Base-by-base conservation (phyloP, 352 stramenopile species). In the Elongisporangium undulatum region DNA sequence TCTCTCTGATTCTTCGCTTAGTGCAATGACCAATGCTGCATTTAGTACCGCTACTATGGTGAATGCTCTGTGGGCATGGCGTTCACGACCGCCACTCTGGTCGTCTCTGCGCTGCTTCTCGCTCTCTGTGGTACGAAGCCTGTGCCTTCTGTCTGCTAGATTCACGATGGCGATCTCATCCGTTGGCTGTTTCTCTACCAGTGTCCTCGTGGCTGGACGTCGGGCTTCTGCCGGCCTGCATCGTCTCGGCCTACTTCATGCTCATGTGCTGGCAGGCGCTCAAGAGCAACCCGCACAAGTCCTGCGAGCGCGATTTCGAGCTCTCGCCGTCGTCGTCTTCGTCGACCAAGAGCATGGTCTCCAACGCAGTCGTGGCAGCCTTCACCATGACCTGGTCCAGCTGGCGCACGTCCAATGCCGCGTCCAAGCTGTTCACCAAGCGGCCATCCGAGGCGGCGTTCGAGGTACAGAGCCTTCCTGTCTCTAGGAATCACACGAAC, bases 61-160 rank as follows among this genome's bases (percentile, higher is more conserved):
- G 79, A 79, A n/a, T 98, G 93, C 61, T 38, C 58, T 3, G 57
- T 80, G 0, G 88, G 85, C 0, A 56, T 92, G 15, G 87, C 85
- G 5, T 96, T 96, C 65, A 94, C 82, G 39, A 89, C 90, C 1
- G 72, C 97, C 22, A 98, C 93, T 5, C 68, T 97, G n/a, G 69
- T 96, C 21, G 66, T 88, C 13, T 74, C 63, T 20, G 55, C 88
- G 2, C 5, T 97, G 16, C 51, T 87, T 70, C 56, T 94, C 85
- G 71, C 66, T 73, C 26, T 86, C 51, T 73, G 90, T 62, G 59
- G 89, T 96, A 64, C 1, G n/a, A n/a, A n/a, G 6, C 56, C 24
- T 70, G 56, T 60, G 15, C 24, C 22, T 17, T 51, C 49, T 52
- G 59, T 19, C 9, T 38, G 17, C 38, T 23, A 16, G 13, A 55